Percentiles rank a stretch among this genome's conserved stretches.
These are phyloP conservation scores for Verticillium dahliae DNA, from an alignment of 2,329 filamentous ascomycete genomes.

Conservation along the genomic window DNA sequence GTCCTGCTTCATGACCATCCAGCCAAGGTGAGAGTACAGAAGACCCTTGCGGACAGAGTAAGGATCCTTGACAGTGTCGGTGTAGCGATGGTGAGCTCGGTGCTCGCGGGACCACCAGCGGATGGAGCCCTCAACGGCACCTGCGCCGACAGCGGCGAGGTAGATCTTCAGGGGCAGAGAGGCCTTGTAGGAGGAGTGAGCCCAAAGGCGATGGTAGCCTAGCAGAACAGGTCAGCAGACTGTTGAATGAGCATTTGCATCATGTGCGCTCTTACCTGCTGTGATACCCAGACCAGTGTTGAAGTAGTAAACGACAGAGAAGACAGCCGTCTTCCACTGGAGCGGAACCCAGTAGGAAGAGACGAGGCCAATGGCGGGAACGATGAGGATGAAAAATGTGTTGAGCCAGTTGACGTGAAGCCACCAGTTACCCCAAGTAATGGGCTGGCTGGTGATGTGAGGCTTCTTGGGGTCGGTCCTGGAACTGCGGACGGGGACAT, in stretches of 20 bases:
- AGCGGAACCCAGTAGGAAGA: constrained; percentile 74
- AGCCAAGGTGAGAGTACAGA: constrained; percentile 73
- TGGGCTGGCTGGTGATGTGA: constrained; percentile 77
- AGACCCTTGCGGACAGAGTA: constrained; percentile 87
- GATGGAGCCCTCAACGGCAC: constrained; percentile 79
- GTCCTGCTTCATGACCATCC: constrained; percentile 94
- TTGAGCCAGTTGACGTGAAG: constrained; percentile 95
- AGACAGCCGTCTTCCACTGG: constrained; percentile 63
- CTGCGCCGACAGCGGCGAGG: constrained; percentile 73
- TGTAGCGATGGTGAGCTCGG: constrained; percentile 84
- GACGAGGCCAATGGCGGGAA: constrained; percentile 69
- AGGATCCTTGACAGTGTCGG: constrained; percentile 86
- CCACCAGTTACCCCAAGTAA: constrained; percentile 80
- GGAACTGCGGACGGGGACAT: constrained; percentile 39
- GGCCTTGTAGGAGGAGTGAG: constrained; percentile 78
- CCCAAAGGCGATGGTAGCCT: constrained; percentile 66
- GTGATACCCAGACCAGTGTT: constrained; percentile 77
- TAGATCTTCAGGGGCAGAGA: constrained; percentile 71
- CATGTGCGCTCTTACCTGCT: constrained; percentile 47
- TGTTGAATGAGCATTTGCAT: not conserved
- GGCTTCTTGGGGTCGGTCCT: constrained; percentile 59
- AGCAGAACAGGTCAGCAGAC: not conserved
- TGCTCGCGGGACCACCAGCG: constrained; percentile 87
- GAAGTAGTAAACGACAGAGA: constrained; percentile 75
- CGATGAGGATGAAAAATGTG: constrained; percentile 69